These are phyloP conservation scores for Zygnema circumcarinatum DNA, from an alignment of 139 green algal species.

Conservation along the genomic window DNA sequence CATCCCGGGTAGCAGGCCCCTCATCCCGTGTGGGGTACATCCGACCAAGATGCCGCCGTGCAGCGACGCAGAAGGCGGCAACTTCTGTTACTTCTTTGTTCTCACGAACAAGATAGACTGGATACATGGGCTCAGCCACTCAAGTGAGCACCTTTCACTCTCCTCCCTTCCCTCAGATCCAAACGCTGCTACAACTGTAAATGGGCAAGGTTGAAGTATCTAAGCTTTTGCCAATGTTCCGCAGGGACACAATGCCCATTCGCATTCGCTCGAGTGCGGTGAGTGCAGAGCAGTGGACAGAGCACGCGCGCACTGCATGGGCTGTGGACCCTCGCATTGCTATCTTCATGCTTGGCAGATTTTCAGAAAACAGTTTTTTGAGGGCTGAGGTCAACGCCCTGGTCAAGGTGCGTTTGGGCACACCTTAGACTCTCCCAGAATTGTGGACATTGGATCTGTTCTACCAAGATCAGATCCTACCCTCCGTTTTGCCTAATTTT, in stretches of 20 bases:
- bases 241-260: background rate
- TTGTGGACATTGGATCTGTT: background rate
- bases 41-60: background rate
- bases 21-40: slow-evolving; percentile 39
- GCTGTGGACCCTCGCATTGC: slow-evolving; percentile 45
- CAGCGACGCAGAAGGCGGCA: background rate
- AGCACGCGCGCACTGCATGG: slow-evolving; percentile 45
- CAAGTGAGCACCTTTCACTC: slow-evolving; percentile 16
- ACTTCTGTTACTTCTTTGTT: slow-evolving; percentile 31
- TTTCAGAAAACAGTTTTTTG: slow-evolving; percentile 18
- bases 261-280: background rate
- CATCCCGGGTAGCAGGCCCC: background rate
- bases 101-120: slow-evolving; percentile 50
- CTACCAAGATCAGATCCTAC: background rate
- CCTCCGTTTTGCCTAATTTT: background rate
- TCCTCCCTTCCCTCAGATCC: too few relatives aligned
- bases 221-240: too few relatives aligned
- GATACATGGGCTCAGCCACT: slow-evolving; percentile 57
- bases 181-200: too few relatives aligned
- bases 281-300: slow-evolving; percentile 9
- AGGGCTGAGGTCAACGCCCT: slow-evolving; percentile 28
- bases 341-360: slow-evolving; percentile 26
- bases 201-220: too few relatives aligned
- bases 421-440: too few relatives aligned
- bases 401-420: slow-evolving; percentile 16